phyloP scores from a whole-genome alignment of 495 filamentous ascomycete species.

The Tuber borchii region DNA sequence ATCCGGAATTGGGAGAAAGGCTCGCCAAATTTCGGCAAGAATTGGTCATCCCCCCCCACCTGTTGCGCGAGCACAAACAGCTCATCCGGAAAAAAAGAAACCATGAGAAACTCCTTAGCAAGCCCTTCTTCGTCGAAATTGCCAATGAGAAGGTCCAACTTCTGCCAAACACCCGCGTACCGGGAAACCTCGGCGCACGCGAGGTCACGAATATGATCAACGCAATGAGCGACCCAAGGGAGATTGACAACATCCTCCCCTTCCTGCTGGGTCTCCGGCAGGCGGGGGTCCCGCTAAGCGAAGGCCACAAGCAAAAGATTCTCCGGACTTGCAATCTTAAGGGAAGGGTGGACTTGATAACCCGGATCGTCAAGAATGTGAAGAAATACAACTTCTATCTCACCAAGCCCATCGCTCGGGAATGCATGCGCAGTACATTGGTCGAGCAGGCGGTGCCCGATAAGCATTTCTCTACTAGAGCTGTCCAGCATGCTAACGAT shows the following conservation, averaged over 20 bases:
- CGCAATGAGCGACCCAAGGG: conserved; percentile 51
- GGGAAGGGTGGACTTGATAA: conserved; percentile 26
- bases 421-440: conserved; percentile 21
- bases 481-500: conserved; percentile 5
- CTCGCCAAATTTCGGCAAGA: conserved; percentile 52
- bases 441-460: background rate
- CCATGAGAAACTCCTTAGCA: conserved; percentile 49
- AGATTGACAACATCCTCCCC: conserved; percentile 56
- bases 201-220: conserved; percentile 45
- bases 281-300: background rate
- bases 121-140: conserved; percentile 58
- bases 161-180: conserved; percentile 29
- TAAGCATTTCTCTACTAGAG: conserved; percentile 5
- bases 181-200: conserved; percentile 33
- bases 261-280: conserved; percentile 53
- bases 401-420: conserved; percentile 8
- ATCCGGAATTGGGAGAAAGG: conserved; percentile 49
- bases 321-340: conserved; percentile 1
- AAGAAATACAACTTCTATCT: conserved; percentile 16
- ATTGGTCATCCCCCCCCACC: conserved; percentile 59
- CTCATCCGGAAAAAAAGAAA: conserved; percentile 52
- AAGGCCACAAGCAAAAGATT: conserved; percentile 6
- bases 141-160: conserved; percentile 47
- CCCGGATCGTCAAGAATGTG: conserved; percentile 16
- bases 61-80: conserved; percentile 52